Evolutionary conservation across 441 rosid genomes (phyloP).

Genomic region (Dalechampia spathulata): DNA sequence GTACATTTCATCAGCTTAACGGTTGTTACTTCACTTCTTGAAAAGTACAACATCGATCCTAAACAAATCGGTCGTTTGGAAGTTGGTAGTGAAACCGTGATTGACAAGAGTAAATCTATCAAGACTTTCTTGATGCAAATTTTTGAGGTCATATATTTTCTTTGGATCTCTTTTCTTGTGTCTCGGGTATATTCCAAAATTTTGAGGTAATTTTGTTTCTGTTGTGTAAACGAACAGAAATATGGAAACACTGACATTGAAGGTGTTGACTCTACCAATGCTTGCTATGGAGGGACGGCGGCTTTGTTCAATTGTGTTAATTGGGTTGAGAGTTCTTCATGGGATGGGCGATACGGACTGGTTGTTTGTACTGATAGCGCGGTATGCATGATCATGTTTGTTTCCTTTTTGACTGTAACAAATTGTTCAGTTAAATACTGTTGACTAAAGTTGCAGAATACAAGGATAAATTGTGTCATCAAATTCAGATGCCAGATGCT

Average conservation of each 20-base stretch:
- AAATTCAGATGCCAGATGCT: too few relatives aligned
- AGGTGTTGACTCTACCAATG: slow-evolving; percentile 97
- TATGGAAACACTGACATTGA: slow-evolving; percentile 91
- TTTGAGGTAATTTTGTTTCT: slow-evolving; percentile 8
- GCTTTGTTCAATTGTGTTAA: slow-evolving; percentile 94
- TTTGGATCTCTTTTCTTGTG: neutral
- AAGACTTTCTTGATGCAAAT: slow-evolving; percentile 98
- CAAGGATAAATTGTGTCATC: too few relatives aligned
- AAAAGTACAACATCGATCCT: slow-evolving; percentile 82
- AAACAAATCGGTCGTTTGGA: slow-evolving; percentile 92
- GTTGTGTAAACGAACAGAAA: slow-evolving; percentile 49
- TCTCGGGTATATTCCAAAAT: too few relatives aligned
- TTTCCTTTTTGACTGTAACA: too few relatives aligned
- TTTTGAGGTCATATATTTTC: slow-evolving; percentile 61
- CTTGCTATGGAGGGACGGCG: slow-evolving; percentile 99
- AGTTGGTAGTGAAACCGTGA: slow-evolving; percentile 99
- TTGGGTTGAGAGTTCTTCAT: slow-evolving; percentile 97
- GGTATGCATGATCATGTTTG: slow-evolving; percentile 34
- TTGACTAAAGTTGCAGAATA: too few relatives aligned
- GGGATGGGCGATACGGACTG: slow-evolving; percentile 99
- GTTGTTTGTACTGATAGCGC: slow-evolving; percentile 97
- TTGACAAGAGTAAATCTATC: slow-evolving; percentile 97
- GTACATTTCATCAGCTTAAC: too few relatives aligned
- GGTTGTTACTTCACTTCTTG: slow-evolving; percentile 78
- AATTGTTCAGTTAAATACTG: too few relatives aligned